These are phyloP conservation scores for Diaporthe citrichinensis DNA, from an alignment of 2,329 filamentous ascomycete genomes.

Conservation along the genomic window DNA sequence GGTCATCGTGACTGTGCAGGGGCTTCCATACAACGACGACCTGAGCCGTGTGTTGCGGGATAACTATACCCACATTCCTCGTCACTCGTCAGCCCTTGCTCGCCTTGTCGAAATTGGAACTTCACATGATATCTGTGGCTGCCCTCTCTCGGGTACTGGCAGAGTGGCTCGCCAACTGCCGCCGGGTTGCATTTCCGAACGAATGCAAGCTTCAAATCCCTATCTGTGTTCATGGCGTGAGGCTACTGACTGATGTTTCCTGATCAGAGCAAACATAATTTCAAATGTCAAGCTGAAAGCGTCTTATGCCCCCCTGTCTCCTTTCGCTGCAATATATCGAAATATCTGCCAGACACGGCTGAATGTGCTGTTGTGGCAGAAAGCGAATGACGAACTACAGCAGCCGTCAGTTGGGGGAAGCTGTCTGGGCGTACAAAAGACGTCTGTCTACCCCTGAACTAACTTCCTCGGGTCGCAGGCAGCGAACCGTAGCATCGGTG, in stretches of 20 bases:
- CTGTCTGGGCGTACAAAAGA: not conserved
- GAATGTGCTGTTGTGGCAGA: not conserved
- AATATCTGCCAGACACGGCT: not conserved
- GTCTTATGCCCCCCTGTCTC: not conserved
- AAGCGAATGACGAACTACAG: not conserved
- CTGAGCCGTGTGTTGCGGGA: not conserved
- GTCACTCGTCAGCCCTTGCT: not conserved
- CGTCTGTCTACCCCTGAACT: slow-evolving; percentile 18
- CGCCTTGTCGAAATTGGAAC: slow-evolving; percentile 13
- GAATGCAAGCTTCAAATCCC: slow-evolving; percentile 10
- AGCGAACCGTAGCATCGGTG: not conserved
- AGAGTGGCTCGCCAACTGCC: slow-evolving; percentile 38
- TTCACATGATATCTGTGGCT: slow-evolving; percentile 3
- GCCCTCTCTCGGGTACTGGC: slow-evolving; percentile 5
- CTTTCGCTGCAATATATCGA: not conserved
- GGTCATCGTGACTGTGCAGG: not conserved
- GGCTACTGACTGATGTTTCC: not conserved
- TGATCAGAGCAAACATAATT: not conserved
- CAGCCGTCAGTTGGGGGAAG: not conserved
- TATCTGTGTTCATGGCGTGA: not conserved
- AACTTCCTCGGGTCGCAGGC: slow-evolving; percentile 1
- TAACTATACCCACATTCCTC: not conserved
- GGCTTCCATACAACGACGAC: too few relatives aligned
- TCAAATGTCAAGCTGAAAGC: not conserved
- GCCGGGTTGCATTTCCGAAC: slow-evolving; percentile 1